Conservation (phyloP, 2,329 filamentous ascomycete genomes). For the Paraphaeosphaeria minitans region DNA sequence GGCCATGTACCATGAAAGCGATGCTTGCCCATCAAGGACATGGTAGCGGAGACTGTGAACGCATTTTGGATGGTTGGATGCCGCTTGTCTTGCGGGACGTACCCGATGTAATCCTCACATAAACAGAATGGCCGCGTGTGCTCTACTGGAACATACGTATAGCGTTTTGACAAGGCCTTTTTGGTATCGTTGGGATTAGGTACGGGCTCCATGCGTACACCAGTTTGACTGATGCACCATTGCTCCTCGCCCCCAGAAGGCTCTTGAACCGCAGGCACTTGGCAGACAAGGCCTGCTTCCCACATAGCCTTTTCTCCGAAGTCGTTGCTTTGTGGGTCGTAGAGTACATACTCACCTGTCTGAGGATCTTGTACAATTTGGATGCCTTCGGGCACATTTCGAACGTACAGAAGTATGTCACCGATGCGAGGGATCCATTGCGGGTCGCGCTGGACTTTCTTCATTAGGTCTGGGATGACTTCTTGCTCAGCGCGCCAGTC, state of each 20-base stretch:
- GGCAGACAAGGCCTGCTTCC: conserved; percentile 63
- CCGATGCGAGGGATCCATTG: conserved; percentile 60
- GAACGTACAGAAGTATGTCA: conserved; percentile 62
- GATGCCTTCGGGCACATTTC: conserved; percentile 36
- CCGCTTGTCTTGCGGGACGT: conserved; percentile 48
- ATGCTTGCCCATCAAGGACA: conserved; percentile 59
- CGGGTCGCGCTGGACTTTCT: conserved; percentile 50
- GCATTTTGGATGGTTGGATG: conserved; percentile 62
- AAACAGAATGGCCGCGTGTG: conserved; percentile 61
- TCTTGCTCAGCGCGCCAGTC: conserved; percentile 62
- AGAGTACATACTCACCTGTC: conserved; percentile 30
- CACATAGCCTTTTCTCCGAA: conserved; percentile 54
- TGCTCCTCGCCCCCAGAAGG: conserved; percentile 47
- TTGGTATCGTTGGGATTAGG: conserved; percentile 56
- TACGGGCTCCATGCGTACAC: conserved; percentile 63
- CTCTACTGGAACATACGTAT: conserved; percentile 60
- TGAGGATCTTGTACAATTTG: conserved; percentile 36
- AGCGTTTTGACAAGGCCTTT: conserved; percentile 59
- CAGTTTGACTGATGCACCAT: conserved; percentile 56
- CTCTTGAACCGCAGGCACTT: conserved; percentile 49
- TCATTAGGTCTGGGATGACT: conserved; percentile 49
- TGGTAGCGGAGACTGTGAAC: conserved; percentile 57
- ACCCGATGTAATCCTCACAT: conserved; percentile 57
- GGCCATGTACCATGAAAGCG: conserved; percentile 62
- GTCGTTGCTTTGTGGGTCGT: conserved; percentile 19